Conservation (phyloP, 169 alveolate genomes). For the Eimeria maxima region DNA sequence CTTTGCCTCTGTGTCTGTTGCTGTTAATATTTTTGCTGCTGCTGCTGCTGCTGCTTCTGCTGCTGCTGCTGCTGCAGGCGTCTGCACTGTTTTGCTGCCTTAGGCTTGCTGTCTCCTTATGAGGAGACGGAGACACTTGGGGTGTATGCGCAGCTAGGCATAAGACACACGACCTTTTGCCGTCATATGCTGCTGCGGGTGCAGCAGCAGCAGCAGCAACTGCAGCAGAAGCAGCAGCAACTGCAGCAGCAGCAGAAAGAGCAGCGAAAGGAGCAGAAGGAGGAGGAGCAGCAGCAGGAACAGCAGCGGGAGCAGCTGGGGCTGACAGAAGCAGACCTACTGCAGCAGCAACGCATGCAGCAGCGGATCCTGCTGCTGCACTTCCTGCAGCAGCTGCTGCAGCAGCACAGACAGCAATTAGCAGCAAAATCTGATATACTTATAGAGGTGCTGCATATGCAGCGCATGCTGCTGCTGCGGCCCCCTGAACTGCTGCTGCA, state of each 20-base stretch:
- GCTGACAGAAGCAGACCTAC: constrained; percentile 59
- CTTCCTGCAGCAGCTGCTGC: no score
- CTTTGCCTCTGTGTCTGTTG: neutral
- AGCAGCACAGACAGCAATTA: no score
- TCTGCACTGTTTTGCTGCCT: constrained; percentile 70
- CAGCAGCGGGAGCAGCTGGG: no score
- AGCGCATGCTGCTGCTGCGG: constrained; percentile 49
- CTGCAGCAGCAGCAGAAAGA: no score
- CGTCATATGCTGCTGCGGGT: constrained; percentile 68
- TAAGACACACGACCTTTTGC: constrained; percentile 69
- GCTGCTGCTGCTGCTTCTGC: constrained; percentile 47
- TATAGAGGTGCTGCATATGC: no score
- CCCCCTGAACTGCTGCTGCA: neutral
- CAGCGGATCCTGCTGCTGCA: no score
- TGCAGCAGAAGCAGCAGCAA: neutral
- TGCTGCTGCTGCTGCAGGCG: constrained; percentile 70
- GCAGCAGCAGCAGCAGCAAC: constrained; percentile 49
- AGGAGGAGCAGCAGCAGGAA: no score
- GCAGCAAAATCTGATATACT: no score
- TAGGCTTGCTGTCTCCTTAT: constrained; percentile 75
- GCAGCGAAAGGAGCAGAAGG: no score
- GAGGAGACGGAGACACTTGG: constrained; percentile 74
- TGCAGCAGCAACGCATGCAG: constrained; percentile 20
- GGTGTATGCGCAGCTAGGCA: constrained; percentile 68
- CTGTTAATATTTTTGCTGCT: neutral